A percentile compares a stretch with the other conserved stretches of the same genome.
Conservation (phyloP, 352 stramenopile species). For the Blastocystis sp. region DNA sequence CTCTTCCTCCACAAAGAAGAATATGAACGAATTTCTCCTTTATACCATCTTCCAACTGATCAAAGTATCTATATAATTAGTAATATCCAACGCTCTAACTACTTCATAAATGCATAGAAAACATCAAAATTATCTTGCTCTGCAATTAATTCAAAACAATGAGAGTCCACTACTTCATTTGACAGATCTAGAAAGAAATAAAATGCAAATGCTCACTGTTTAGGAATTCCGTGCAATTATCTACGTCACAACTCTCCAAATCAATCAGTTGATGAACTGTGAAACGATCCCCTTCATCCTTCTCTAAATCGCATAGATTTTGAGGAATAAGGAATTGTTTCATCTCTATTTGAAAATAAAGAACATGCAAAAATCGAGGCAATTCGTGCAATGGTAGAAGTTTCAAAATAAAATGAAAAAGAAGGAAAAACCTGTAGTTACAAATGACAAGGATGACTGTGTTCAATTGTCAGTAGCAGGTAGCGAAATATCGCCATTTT, state of each 20-base stretch:
- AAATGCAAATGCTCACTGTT: not conserved
- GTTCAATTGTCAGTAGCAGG: not conserved
- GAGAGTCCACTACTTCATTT: conserved; percentile 13
- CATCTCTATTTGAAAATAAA: not conserved
- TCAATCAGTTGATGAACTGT: not conserved
- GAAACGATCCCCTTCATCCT: not conserved
- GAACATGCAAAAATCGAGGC: not conserved
- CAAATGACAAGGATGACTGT: not conserved
- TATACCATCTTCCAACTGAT: not conserved
- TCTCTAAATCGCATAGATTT: conserved; percentile 8
- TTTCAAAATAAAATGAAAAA: not conserved
- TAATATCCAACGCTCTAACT: not conserved
- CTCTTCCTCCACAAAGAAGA: conserved; percentile 5
- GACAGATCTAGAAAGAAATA: not conserved
- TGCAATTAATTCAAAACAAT: conserved; percentile 41
- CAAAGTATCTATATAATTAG: conserved; percentile 35
- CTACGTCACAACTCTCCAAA: conserved; percentile 15
- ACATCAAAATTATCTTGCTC: conserved; percentile 31
- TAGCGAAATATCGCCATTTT: not conserved
- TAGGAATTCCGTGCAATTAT: not conserved
- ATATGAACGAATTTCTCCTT: not conserved
- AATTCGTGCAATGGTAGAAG: not conserved
- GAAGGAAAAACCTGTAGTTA: not conserved
- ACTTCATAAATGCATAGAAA: conserved; percentile 38
- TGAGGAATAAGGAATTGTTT: conserved; percentile 29